A percentile compares a stretch with the other conserved stretches of the same genome.
phyloP scores from a whole-genome alignment of 345 rosid species.

The Durio zibethinus region DNA sequence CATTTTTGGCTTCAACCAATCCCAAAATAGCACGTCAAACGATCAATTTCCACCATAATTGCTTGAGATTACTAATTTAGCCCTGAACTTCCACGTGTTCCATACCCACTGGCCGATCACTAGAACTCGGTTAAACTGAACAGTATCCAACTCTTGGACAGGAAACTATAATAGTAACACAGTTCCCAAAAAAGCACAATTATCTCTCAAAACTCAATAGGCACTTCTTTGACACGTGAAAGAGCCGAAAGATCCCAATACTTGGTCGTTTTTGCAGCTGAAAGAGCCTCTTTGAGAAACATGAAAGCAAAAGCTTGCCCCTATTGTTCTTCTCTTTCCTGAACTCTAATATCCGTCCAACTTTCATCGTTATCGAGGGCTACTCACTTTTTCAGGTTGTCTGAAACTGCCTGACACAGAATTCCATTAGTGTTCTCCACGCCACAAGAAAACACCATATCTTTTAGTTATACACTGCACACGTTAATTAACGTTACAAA shows the following conservation, averaged over 20 bases:
- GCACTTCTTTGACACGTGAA: conserved; percentile 11
- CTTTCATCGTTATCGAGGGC: conserved; percentile 41
- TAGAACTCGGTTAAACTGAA: no score
- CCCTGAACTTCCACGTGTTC: neutral
- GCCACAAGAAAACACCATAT: conserved; percentile 30
- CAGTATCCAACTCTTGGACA: no score
- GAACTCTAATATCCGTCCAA: neutral
- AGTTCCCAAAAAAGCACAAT: neutral
- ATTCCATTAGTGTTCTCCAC: conserved; percentile 17
- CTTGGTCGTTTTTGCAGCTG: neutral
- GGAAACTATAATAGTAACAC: neutral
- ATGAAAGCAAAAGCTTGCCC: conserved; percentile 28
- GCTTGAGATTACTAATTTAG: neutral
- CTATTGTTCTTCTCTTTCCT: neutral
- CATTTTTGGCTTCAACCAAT: neutral
- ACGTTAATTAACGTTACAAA: neutral
- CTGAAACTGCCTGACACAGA: conserved; percentile 24
- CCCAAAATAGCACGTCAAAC: neutral
- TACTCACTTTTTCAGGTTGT: conserved; percentile 24
- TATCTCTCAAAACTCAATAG: neutral
- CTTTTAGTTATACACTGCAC: conserved; percentile 15
- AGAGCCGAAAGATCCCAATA: neutral
- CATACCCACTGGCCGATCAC: no score
- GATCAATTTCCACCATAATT: neutral
- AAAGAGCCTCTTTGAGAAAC: conserved; percentile 6